Evolutionary conservation across 1,139 yeast species (phyloP), one percentile per base, ranked within the genome.

Genomic region (Debaryomycetaceae sp.): DNA sequence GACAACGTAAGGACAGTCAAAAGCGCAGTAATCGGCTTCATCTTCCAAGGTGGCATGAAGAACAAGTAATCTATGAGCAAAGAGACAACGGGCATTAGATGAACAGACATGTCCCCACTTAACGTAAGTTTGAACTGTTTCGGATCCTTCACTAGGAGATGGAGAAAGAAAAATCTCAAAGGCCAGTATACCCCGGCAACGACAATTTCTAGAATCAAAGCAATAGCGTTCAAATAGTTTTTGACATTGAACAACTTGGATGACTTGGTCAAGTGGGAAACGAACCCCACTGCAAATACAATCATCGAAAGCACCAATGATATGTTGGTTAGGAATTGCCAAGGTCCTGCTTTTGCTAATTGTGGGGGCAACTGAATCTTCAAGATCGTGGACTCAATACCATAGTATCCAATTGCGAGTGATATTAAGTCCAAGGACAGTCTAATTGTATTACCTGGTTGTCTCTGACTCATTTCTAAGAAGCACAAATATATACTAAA

Each of bases 181-280:
- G 83, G 80, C 89, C 91, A 83, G 56, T 83, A 83, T 6, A 83
- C 76, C 3, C 63, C 33, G 0, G 86, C 70, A 13, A 83, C 87
- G 24, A 83, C 68, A 11, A 74, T 63, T 53, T 83, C 89, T 18
- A 80, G 54, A 0, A 80, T 77, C 40, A 81, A 61, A 0, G 80
- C 78, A 34, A 78, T 52, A 1, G 86, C 76, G 46, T 75, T 78
- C 13, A 75, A 36, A 36, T 56, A 51, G 41, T 69, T 67, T 45
- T 75, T 74, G 28, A 66, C 13, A 5, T 46, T 35, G 41, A 59
- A 66, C 15, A 65, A 42, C 8, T 26, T 29, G 4, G 41, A 45
- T 18, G 60, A 65, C 39, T 44, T 46, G 22, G 58, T 46, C 14
- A 62, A 34, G 48, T 77, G 80, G 15, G 73, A 67, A 1, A 63